Evolutionary conservation across 257 asterid species (phyloP).

Genomic region (Coffea canephora): DNA sequence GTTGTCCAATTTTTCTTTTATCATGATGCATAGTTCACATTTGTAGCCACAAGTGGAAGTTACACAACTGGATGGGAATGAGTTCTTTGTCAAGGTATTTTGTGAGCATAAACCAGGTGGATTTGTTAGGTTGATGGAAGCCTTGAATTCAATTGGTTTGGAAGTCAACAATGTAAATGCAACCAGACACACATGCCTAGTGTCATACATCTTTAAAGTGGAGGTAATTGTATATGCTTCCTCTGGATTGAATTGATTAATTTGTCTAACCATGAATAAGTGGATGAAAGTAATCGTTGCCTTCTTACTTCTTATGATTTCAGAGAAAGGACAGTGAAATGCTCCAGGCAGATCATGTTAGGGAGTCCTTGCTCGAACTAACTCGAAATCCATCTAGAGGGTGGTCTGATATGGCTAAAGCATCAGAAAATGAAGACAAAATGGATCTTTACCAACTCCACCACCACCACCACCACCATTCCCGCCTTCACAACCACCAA

Average conservation of each 20-base stretch:
- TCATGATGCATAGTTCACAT: background rate
- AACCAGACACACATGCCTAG: constrained; percentile 80
- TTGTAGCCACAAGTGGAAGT: constrained; percentile 92
- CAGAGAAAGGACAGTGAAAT: constrained; percentile 63
- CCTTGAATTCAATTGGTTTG: constrained; percentile 64
- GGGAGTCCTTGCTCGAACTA: constrained; percentile 75
- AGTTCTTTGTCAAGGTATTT: constrained; percentile 79
- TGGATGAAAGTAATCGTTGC: background rate
- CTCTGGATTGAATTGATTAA: background rate
- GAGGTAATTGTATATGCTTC: constrained; percentile 48
- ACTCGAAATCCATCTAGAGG: constrained; percentile 57
- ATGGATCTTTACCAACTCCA: constrained; percentile 26
- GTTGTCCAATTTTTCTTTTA: background rate
- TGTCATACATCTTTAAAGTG: constrained; percentile 80
- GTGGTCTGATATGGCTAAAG: constrained; percentile 34
- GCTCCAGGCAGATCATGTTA: constrained; percentile 73
- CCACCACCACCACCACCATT: constrained; percentile 23
- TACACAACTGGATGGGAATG: constrained; percentile 71
- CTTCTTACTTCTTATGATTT: background rate
- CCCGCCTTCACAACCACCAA: constrained; percentile 18
- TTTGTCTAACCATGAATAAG: background rate
- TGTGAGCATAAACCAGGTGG: constrained; percentile 85
- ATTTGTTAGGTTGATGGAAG: constrained; percentile 71
- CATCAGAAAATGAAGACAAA: constrained; percentile 26
- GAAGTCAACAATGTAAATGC: constrained; percentile 75